Base-by-base conservation (phyloP, 2,329 filamentous ascomycete species). In the Coccinonectria pachysandricola region DNA sequence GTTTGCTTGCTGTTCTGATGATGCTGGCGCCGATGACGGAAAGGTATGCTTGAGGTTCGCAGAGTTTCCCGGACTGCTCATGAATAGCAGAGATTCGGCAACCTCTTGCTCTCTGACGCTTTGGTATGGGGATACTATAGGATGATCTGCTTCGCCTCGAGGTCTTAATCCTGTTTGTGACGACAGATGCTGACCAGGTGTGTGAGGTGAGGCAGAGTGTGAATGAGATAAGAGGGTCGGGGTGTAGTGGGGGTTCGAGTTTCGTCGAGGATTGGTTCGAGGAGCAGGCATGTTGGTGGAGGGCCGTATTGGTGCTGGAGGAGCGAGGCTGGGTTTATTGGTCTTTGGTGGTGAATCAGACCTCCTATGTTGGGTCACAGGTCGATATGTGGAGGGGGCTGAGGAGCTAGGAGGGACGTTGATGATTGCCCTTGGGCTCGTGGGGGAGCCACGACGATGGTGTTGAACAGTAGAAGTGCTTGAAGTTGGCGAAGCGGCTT, bases 61-160 rank as follows among this genome's bases (percentile, higher is more conserved):
- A 22, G 78, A 79, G 50, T 83, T 81, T 10, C 77, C 77, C 0
- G 80, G 80, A 36, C 78, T 83, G 45, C 81, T 85, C 74, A 91
- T 80, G 46, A 87, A 86, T 14, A 88, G 61, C 13, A 91, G 56
- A 1, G 80, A 79, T 47, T 87, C 82, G 23, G 88, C 75, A 5
- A 83, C 83, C 43, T 88, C 83, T 45, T 86, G 80, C 47, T 91
- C 83, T 26, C 80, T 71, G 36, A 82, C 77, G 30, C 76, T 41
- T 25, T 46, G 77, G 30, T 53, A 52, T 1, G 77, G 76, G 15
- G 79, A 81, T 34, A 75, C 75, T 4, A 80, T 56, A 10, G 76
- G 70, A 6, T 69, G 63, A 28, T 71, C 66, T 12, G 54, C 50
- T 26, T 52, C 54, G 9, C 49, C 32, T 34, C 47, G 45, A n/a